These are phyloP conservation scores for Carex parvula DNA, from an alignment of 176 grass and related monocot genomes.

Conservation along the genomic window DNA sequence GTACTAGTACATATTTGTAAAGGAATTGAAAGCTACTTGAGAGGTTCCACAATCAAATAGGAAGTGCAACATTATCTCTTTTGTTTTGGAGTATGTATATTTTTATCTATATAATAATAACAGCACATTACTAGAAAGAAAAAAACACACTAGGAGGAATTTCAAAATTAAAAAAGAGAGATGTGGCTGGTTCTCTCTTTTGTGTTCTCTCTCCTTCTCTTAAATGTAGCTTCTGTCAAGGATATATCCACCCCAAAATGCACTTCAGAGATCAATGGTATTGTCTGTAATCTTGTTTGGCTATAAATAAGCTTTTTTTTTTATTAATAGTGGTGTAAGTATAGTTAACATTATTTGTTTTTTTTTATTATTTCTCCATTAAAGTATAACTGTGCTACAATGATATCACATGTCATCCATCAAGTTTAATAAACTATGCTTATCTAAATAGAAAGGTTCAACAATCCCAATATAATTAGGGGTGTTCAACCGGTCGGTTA, in stretches of 20 bases:
- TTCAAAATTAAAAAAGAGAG: too few relatives aligned
- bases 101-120: neutral
- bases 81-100: too few relatives aligned
- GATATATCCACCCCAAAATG: constrained; percentile 32
- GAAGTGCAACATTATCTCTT: neutral
- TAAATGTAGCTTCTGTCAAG: constrained; percentile 23
- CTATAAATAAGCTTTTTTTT: neutral
- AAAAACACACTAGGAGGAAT: neutral
- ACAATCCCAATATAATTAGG: too few relatives aligned
- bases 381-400: too few relatives aligned
- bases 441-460: too few relatives aligned
- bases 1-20: neutral
- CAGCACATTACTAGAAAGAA: neutral
- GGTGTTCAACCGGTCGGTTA: too few relatives aligned
- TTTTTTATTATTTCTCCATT: neutral
- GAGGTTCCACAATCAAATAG: constrained; percentile 17
- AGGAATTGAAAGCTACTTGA: neutral
- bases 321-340: too few relatives aligned
- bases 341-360: neutral
- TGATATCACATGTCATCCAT: too few relatives aligned
- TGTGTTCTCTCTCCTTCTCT: constrained; percentile 38
- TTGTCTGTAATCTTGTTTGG: neutral
- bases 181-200: constrained; percentile 14
- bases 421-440: too few relatives aligned
- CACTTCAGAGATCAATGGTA: constrained; percentile 41